Evolutionary conservation across 441 rosid species (phyloP), one percentile per base, ranked within the genome.

Genomic region (Cnidoscolus chayamansa): DNA sequence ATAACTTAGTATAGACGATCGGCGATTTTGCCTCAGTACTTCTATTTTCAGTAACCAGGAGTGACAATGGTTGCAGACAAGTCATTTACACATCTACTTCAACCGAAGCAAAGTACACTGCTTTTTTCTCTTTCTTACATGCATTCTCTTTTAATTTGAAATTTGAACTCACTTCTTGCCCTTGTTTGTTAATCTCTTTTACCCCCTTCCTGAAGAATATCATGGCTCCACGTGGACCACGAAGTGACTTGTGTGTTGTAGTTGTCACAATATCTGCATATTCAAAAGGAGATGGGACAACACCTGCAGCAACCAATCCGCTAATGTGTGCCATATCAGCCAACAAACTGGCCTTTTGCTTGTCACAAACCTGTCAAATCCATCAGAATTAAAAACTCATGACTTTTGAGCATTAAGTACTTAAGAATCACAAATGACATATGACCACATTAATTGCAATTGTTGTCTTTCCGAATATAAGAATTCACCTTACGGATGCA

Each of bases 161-260:
- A 50, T 20, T 64, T 56, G 53, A 35, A 81, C 86, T 71, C 73
- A 92, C 99, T 88, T 94, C 99, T 87, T 94, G 74, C 71, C 97
- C 98, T 82, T 89, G 87, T 83, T 94, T 90, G 85, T 92, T 88
- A 51, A 90, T 73, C 84, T 83, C 96, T 83, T 92, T 94, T 45
- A 95, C 75, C 9, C 97, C 99, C 88, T 92, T 94, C 82, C 93
- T 87, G 82, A 87, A 94, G 89, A 94, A 92, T 78, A 94, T 94
- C 97, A 94, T 90, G 68, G 98, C 99, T 19, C 97, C 99, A 79
- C 97, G 90, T 17, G 99, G 97, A 78, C 99, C 99, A 55, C 99
- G 97, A 65, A 94, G 96, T 49, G 99, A 94, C 77, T 94, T 92
- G 84, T 94, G 99, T 47, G 99, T 92, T 68, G 99, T 92, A 63